Base-by-base conservation (phyloP, 1,284 basidiomycete species). In the Puccinia novopanici region DNA sequence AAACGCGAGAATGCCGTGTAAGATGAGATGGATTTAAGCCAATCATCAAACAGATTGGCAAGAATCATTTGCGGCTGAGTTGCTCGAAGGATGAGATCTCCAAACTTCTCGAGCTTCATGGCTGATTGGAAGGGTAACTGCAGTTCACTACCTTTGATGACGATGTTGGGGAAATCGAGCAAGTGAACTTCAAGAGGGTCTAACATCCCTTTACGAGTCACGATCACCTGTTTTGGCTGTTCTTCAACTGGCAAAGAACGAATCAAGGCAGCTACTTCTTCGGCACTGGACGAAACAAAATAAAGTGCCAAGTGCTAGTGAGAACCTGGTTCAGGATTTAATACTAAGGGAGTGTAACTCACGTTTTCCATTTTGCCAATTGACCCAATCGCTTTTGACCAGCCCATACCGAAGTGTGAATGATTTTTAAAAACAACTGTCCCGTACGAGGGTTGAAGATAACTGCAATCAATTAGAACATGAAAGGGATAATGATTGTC, bases 101-200 rank as follows among this genome's bases (percentile, higher is more conserved):
- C 97, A 83, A 99, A 98, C 87, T 98, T 98, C 89, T 99, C 97
- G 90, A 99, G 95, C 89, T 99, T 98, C 92, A 99, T 95, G 84
- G 94, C 96, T 22, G 96, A 95, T 88, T 99, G 96, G 94, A 99
- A 99, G 0, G 97, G 97, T 82, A 99, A 88, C 86, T 99, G 97
- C 68, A 99, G 88, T 87, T 99, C 97, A 83, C 93, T 95, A 77
- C 97, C 97, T 88, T 99, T 98, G 89, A 99, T 99, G 86, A 98
- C 95, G 84, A 99, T 98, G 88, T 99, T 99, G 76, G 97, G 97
- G 92, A 99, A 99, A 88, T 98, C 97, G 83, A 87, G 91, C 87
- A 98, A 90, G 86, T 99, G 97, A 81, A 99, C 97, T 88, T 99
- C 97, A 81, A 99, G 91, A 6, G 87, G 87, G 82, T 87, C 87